These are phyloP conservation scores for Rhizoclosmatium globosum DNA, from an alignment of 192 early-diverging fungal species.

Conservation along the genomic window DNA sequence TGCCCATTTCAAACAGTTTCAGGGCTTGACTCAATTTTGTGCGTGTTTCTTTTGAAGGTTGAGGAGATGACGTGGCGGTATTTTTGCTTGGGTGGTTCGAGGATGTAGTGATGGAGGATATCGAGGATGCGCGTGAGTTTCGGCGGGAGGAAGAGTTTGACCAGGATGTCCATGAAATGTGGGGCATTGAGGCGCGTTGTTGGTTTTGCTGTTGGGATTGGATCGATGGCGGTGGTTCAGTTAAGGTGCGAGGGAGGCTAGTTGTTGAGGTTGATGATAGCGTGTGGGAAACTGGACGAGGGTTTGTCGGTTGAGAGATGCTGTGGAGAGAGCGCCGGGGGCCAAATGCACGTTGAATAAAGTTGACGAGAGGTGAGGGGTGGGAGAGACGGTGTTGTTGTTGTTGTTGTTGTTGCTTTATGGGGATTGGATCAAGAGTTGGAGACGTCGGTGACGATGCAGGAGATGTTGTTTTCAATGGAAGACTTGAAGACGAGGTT, in stretches of 20 bases:
- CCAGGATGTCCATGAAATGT: constrained; percentile 29
- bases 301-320: background rate
- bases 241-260: too few relatives aligned
- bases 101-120: background rate
- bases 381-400: background rate
- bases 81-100: background rate
- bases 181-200: constrained; percentile 30
- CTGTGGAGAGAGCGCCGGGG: constrained; percentile 25
- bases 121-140: background rate
- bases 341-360: constrained; percentile 71
- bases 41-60: background rate
- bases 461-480: background rate
- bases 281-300: background rate
- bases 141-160: constrained; percentile 38
- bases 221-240: too few relatives aligned
- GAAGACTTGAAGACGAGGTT: background rate
- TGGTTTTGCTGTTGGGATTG: background rate
- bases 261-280: background rate
- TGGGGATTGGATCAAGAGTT: constrained; percentile 28
- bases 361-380: constrained; percentile 61
- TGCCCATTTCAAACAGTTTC: constrained; percentile 30
- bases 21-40: constrained; percentile 4
- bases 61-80: background rate
- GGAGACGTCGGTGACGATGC: background rate
- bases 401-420: constrained; percentile 28